phyloP scores from a whole-genome alignment of 805 yeast species.

The Pichia californica region DNA sequence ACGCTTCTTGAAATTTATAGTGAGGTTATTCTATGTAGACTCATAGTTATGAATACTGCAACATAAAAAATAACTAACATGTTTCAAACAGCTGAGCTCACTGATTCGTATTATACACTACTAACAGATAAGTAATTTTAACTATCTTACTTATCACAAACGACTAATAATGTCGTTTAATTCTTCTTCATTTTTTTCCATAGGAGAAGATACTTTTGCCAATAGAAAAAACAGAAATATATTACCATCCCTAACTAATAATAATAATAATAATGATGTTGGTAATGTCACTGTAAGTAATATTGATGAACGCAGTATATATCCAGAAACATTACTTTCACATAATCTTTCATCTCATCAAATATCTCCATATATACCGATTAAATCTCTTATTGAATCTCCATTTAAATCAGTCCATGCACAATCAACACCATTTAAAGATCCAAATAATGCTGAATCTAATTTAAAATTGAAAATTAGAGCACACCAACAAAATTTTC shows the following conservation, averaged over 20 bases:
- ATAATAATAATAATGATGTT: not conserved
- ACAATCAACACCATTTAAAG: conserved; percentile 2
- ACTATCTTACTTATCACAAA: too few relatives aligned
- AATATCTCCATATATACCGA: conserved; percentile 21
- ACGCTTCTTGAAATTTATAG: too few relatives aligned
- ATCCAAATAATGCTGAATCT: conserved; percentile 1
- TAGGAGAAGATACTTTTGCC: too few relatives aligned
- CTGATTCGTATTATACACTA: too few relatives aligned
- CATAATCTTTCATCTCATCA: conserved; percentile 5
- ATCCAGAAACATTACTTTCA: not conserved
- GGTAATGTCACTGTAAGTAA: too few relatives aligned
- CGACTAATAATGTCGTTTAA: not conserved
- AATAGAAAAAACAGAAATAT: too few relatives aligned
- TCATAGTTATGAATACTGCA: too few relatives aligned
- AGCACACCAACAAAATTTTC: conserved; percentile 8
- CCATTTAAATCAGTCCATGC: conserved; percentile 23
- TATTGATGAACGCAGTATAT: not conserved
- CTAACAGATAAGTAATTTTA: too few relatives aligned
- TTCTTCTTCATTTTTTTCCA: too few relatives aligned
- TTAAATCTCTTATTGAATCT: conserved; percentile 28
- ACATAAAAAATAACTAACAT: too few relatives aligned
- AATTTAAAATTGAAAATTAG: conserved; percentile 7
- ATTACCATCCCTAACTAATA: not conserved
- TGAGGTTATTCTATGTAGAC: too few relatives aligned
- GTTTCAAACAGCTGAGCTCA: too few relatives aligned